Conservation (phyloP, 225 moss, liverwort and hornwort genomes). For the Ulota crispa region DNA sequence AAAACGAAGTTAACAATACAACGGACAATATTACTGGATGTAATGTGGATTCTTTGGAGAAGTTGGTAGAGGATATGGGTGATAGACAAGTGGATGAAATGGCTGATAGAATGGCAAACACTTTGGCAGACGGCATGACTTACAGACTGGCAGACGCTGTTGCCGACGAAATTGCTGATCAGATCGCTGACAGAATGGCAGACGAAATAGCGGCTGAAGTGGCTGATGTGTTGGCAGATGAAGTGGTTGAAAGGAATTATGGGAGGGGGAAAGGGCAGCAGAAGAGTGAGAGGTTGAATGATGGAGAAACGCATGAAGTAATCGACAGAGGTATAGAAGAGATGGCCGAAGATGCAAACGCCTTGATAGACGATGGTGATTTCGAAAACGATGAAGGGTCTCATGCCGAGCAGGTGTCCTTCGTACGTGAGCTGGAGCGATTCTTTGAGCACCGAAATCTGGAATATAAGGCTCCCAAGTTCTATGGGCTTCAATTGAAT, state of each 20-base stretch:
- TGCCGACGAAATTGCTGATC: conserved; percentile 55
- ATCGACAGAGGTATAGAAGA: conserved; percentile 55
- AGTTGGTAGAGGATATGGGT: conserved; percentile 19
- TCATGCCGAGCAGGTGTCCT: conserved; percentile 63
- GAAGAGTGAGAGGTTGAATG: conserved; percentile 47
- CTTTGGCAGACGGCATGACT: too few species aligned
- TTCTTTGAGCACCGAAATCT: conserved; percentile 79
- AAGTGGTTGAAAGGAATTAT: conserved; percentile 61
- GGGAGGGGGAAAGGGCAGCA: conserved; percentile 25
- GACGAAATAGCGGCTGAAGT: conserved; percentile 42
- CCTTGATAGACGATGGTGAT: conserved; percentile 54
- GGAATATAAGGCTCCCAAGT: conserved; percentile 95
- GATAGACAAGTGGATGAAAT: conserved; percentile 26
- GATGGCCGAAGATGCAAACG: conserved; percentile 58
- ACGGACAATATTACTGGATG: background rate
- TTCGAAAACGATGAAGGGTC: conserved; percentile 67
- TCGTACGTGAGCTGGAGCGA: conserved; percentile 66
- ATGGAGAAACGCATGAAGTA: conserved; percentile 51
- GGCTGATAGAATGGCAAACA: conserved; percentile 21
- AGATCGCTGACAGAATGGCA: conserved; percentile 59
- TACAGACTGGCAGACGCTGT: conserved; percentile 39
- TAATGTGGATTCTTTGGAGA: conserved; percentile 27
- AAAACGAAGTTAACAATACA: conserved; percentile 14
- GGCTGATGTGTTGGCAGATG: conserved; percentile 73
- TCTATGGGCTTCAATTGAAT: conserved; percentile 89